phyloP scores from a whole-genome alignment of 1,139 yeast species.

The Lodderomyces margitis region DNA sequence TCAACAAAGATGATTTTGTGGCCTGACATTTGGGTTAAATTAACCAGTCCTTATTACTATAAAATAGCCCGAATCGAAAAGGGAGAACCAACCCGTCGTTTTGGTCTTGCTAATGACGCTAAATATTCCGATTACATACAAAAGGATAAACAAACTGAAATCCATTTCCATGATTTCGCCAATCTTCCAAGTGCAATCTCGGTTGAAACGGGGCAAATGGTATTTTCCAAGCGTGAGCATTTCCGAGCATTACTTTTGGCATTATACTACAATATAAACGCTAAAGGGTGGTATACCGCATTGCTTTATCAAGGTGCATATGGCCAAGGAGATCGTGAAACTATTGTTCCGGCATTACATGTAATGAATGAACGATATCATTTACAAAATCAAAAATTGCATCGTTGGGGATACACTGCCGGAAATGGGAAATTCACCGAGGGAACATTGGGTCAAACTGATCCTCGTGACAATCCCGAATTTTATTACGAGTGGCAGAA shows the following conservation, averaged over 20 bases:
- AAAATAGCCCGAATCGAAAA: conserved; percentile 31
- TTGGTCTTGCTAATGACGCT: conserved; percentile 30
- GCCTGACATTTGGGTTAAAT: conserved; percentile 42
- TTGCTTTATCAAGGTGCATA: conserved; percentile 38
- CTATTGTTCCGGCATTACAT: conserved; percentile 38
- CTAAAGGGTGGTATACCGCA: conserved; percentile 27
- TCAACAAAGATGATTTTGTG: conserved; percentile 33
- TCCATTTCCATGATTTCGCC: conserved; percentile 33
- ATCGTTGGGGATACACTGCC: conserved; percentile 26
- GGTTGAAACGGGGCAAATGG: conserved; percentile 38
- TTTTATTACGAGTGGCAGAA: conserved; percentile 28
- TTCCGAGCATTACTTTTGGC: conserved; percentile 29
- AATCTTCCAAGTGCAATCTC: conserved; percentile 30
- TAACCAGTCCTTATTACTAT: conserved; percentile 34
- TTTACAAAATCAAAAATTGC: conserved; percentile 23
- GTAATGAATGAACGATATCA: conserved; percentile 36
- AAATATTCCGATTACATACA: conserved; percentile 21
- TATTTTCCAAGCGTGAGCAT: conserved; percentile 32
- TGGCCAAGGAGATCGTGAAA: conserved; percentile 41
- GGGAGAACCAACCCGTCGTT: conserved; percentile 31
- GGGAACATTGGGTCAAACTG: conserved; percentile 34
- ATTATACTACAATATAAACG: conserved; percentile 33
- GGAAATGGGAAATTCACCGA: conserved; percentile 24
- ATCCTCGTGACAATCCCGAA: conserved; percentile 25
- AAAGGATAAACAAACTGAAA: conserved; percentile 19